Percentiles rank a stretch among this genome's conserved stretches.
Conservation (phyloP, 2,329 filamentous ascomycete genomes). For the Botryotinia narcissicola region DNA sequence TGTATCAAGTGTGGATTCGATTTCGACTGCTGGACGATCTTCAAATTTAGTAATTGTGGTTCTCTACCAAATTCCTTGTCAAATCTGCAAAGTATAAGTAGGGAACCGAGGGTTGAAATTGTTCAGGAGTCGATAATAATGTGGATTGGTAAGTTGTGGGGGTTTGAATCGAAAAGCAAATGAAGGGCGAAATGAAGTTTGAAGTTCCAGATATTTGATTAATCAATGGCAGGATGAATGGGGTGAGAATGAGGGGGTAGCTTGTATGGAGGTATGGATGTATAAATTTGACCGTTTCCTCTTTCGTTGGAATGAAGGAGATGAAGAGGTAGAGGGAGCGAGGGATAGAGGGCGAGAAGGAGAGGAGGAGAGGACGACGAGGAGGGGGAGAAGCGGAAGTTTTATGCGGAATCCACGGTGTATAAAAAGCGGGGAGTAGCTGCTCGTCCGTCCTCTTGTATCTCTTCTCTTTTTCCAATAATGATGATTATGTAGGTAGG, state of each 20-base stretch:
- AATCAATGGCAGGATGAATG: neutral
- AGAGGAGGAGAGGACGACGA: neutral
- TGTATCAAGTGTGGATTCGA: constrained; percentile 11
- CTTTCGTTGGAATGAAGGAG: neutral
- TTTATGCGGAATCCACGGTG: neutral
- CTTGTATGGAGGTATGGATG: neutral
- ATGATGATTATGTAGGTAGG: neutral
- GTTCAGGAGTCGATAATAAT: constrained; percentile 8
- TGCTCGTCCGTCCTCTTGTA: neutral
- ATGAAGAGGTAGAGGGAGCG: neutral
- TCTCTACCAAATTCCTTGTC: constrained; percentile 1
- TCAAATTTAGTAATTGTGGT: constrained; percentile 16
- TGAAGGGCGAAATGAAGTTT: neutral
- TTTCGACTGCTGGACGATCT: constrained; percentile 11
- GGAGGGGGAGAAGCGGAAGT: neutral
- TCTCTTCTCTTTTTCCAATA: neutral
- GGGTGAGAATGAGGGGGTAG: neutral
- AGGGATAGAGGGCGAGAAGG: neutral
- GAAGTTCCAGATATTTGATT: neutral
- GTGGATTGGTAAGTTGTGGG: neutral
- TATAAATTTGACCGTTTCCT: neutral
- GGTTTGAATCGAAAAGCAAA: neutral
- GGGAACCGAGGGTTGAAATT: neutral
- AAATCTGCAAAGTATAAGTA: neutral
- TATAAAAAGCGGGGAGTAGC: neutral